Conservation (phyloP, 371 early-diverging fungal species). For the Lichtheimia corymbifera region DNA sequence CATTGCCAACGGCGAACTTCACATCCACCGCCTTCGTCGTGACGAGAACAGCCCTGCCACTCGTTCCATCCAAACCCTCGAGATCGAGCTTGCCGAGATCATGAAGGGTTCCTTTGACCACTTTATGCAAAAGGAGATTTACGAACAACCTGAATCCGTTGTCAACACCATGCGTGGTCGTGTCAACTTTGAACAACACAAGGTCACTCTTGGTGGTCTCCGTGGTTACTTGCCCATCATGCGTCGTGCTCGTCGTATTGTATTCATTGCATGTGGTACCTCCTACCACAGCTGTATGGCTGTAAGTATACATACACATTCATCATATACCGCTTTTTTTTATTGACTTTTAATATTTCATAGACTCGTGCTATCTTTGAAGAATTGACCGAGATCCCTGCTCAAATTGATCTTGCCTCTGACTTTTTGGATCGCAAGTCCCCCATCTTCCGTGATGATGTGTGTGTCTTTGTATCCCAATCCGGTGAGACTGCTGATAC, state of each 20-base stretch:
- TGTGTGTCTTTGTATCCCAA: slow-evolving; percentile 98
- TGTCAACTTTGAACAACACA: slow-evolving; percentile 92
- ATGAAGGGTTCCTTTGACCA: slow-evolving; percentile 97
- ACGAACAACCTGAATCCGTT: slow-evolving; percentile 98
- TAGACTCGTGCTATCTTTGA: slow-evolving; percentile 94
- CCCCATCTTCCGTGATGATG: slow-evolving; percentile 97
- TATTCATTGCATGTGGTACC: slow-evolving; percentile 98
- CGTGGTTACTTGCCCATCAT: slow-evolving; percentile 89
- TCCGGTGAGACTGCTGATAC: slow-evolving; percentile 99
- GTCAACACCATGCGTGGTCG: slow-evolving; percentile 99
- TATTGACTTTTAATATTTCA: slow-evolving; percentile 4
- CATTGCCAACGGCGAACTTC: slow-evolving; percentile 88
- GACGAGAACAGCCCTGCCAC: slow-evolving; percentile 77
- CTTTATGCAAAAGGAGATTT: slow-evolving; percentile 99
- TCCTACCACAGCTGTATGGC: slow-evolving; percentile 94
- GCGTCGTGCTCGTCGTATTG: slow-evolving; percentile 91
- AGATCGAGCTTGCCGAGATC: slow-evolving; percentile 95
- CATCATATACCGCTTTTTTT: neutral
- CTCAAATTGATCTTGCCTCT: slow-evolving; percentile 88
- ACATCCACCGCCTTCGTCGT: slow-evolving; percentile 93
- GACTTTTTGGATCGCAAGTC: slow-evolving; percentile 95
- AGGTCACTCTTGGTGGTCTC: slow-evolving; percentile 86
- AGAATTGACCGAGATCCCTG: slow-evolving; percentile 95
- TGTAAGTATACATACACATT: slow-evolving; percentile 25
- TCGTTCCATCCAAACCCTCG: slow-evolving; percentile 94